Base-by-base conservation (phyloP, 2,329 filamentous ascomycete genomes). In the Cytospora schulzeri region DNA sequence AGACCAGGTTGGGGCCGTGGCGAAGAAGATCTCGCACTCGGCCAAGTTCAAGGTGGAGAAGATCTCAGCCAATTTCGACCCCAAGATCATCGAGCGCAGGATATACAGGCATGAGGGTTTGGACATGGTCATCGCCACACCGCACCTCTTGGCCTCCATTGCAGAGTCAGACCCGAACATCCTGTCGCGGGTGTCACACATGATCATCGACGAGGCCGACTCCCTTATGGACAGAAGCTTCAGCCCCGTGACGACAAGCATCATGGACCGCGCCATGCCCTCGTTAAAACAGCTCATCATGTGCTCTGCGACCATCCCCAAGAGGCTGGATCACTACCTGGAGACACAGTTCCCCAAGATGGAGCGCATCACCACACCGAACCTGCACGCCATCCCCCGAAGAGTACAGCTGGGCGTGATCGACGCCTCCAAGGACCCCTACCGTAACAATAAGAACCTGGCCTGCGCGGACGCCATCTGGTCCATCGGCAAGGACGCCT, bases 401-500 rank as follows among this genome's bases (percentile, higher is more conserved):
- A 89, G 95, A 70, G 93, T 99, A 0, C 94, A 98, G 75, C 87
- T 99, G 5, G 93, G 92, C 64, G 92, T 98, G 41, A 88, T 99
- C 31, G 93, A 99, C 72, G 91, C 96, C 17, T 89, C 94, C 69
- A 92, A 91, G 70, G 89, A 96, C n/a, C 93, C 93, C 0, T 99
- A 97, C 79, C 88, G 88, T 68, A 93, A 95, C 72, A 97, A 97
- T 81, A 95, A 96, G 76, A 85, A 90, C 71, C 85, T 99, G 6
- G 96, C 95, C 14, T 98, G 94, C 75, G 95, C 95, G 4, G 94
- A 99, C 73, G 91, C 91, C 15, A 94, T 99, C 73, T 97, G 93
- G 88, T 89, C 91, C 38, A 94, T 99, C 66, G 93, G 93, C 65
- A 93, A 92, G 74, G 89, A 93, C 52, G 84, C 85, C 1, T 79